These are phyloP conservation scores for Calycina herbarum DNA, from an alignment of 2,329 filamentous ascomycete genomes.

Conservation along the genomic window DNA sequence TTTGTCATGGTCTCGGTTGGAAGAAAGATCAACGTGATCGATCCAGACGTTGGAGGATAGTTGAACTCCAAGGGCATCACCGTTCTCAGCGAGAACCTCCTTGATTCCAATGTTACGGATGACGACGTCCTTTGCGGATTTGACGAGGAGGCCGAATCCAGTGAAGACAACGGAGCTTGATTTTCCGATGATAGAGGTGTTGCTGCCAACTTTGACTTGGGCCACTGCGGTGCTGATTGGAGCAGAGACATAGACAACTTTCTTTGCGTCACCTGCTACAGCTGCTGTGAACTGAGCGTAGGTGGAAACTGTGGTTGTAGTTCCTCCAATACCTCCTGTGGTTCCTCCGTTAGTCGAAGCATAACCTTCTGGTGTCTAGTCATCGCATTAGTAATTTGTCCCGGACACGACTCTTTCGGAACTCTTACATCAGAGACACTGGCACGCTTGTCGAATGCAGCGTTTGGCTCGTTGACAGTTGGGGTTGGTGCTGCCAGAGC, in stretches of 20 bases:
- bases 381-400: background rate
- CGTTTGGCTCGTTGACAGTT: conserved; percentile 44
- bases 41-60: conserved; percentile 61
- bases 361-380: conserved; percentile 39
- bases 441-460: conserved; percentile 42
- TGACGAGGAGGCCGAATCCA: conserved; percentile 43
- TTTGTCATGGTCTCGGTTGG: conserved; percentile 58
- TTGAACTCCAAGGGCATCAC: conserved; percentile 62
- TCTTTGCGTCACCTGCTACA: conserved; percentile 46
- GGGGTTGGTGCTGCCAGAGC: conserved; percentile 52
- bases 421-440: background rate
- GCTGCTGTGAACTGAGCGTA: conserved; percentile 51
- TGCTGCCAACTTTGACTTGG: conserved; percentile 47
- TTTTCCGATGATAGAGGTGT: conserved; percentile 53
- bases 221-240: conserved; percentile 43
- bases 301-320: conserved; percentile 53
- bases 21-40: conserved; percentile 51
- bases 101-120: conserved; percentile 61
- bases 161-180: conserved; percentile 34
- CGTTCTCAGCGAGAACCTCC: conserved; percentile 55
- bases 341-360: conserved; percentile 46
- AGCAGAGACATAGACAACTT: conserved; percentile 48
- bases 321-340: conserved; percentile 53
- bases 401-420: background rate
- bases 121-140: conserved; percentile 57